Conservation (phyloP, 805 yeast genomes). For the Kazachstania psychrophila region DNA sequence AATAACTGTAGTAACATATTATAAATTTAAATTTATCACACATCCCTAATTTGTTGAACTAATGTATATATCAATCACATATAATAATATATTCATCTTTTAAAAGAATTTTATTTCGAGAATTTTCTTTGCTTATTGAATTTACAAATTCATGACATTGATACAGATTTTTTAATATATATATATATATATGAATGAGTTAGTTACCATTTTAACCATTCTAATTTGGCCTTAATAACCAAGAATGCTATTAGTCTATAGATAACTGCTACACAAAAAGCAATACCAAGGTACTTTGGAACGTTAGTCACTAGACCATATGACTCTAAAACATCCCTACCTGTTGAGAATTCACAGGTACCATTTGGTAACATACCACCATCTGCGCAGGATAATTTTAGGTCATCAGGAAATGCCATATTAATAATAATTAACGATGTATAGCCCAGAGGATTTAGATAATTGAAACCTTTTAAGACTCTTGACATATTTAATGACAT, state of each 20-base stretch:
- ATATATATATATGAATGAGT: background rate
- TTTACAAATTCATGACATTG: too few relatives aligned
- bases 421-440: conserved; percentile 54
- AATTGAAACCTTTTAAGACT: conserved; percentile 62
- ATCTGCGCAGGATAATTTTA: conserved; percentile 42
- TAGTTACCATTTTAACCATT: conserved; percentile 21
- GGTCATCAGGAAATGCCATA: conserved; percentile 43
- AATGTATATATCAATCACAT: conserved; percentile 1
- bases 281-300: conserved; percentile 31
- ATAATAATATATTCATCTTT: conserved; percentile 1
- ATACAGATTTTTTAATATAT: background rate
- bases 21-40: background rate
- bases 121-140: background rate
- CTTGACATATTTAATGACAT: conserved; percentile 69
- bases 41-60: background rate
- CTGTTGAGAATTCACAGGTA: conserved; percentile 42
- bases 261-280: conserved; percentile 21
- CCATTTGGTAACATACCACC: conserved; percentile 30
- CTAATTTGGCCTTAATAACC: conserved; percentile 21
- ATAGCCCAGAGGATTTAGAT: conserved; percentile 68
- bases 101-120: too few relatives aligned
- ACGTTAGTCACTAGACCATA: conserved; percentile 38
- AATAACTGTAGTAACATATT: too few relatives aligned
- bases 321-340: conserved; percentile 45
- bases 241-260: conserved; percentile 21